Evolutionary conservation across 2,329 filamentous ascomycete species (phyloP), one percentile per base, ranked within the genome.

Genomic region (Whalleya microplaca): DNA sequence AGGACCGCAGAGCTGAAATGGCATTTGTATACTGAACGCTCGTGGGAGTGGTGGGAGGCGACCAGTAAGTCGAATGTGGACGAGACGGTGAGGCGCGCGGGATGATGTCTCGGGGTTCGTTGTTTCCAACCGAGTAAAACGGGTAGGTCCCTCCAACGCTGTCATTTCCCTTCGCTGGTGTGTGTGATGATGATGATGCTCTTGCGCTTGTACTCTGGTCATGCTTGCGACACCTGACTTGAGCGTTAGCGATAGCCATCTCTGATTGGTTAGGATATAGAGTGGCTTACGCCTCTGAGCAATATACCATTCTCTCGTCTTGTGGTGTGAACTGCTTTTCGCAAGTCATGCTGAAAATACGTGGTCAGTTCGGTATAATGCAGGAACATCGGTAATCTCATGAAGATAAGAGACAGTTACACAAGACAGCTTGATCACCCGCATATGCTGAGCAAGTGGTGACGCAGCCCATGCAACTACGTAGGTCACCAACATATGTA

Each of bases 321-420:
- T 79, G 76, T 48, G 84, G 79, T 21, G 85, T 72, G 69, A 87
- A 87, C 72, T 87, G 84, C 73, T 87, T 87, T 70, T 87, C 85
- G 71, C 85, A 88, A 9, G 80, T 82, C 84, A 87, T 87, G 72
- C 85, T 88, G 32, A 65, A 45, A 65, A 50, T 49, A 56, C 41
- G 56, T 61, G 48, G 63, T 47, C 59, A 47, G 41, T 45, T 51
- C 29, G 47, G 62, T 50, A 60, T 51, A 61, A 70, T 71, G 69
- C 71, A 73, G 71, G 69, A 73, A 73, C 70, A 55, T n/a, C n/a
- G 61, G 57, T 29, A 46, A 42, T 44, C 44, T 62, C 37, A 40
- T 59, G 56, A 50, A 48, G 32, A 21, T 40, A 20, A 40, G 42
- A 45, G n/a, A 48, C 21, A 52, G 55, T 56, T 57, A 43, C 50